Evolutionary conservation across 2,329 filamentous ascomycete species (phyloP), one percentile per base, ranked within the genome.

Genomic region (Diaporthe ilicicola): DNA sequence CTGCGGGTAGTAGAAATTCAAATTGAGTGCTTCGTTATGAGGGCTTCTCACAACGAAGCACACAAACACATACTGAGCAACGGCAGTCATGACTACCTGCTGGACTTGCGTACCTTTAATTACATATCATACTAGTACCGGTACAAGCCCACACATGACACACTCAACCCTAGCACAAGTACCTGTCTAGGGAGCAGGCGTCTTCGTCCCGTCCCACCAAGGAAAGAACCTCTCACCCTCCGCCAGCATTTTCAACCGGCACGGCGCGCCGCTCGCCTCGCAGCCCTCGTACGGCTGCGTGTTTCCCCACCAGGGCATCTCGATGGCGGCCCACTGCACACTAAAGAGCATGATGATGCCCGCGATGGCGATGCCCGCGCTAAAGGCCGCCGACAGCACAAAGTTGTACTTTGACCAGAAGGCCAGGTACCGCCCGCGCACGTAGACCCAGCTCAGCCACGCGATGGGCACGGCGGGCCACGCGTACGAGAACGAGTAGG

Each of bases 371-470:
- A 88, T 83, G 37, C 83, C 86, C 29, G 83, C 83, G 24, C 82
- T 85, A 77, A 86, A 85, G 17, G 85, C 82, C 19, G 86, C 85
- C 9, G 86, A 86, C 29, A 87, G 80, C 53, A 87, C 85, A 75
- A 86, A 88, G 75, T 87, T 87, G 78, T 88, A 88, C 82, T 85
- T 86, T 70, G 83, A 82, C 85, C 86, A 88, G 73, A 87, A 83
- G 3, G 77, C 81, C 32, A 85, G 79, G 74, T 82, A 84, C 13
- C 84, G 80, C 27, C 76, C 76, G 74, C 82, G 84, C 71, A 86
- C 75, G 74, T 82, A 87, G 32, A 86, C 77, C 84, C 85, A 87
- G 5, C 84, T 85, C 24, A 84, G 72, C 77, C 79, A 85, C 5
- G 83, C 85, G 17, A 87, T 79, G 3, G 84, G 84, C 2, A 88